A percentile compares a stretch with the other conserved stretches of the same genome.
Evolutionary conservation across 2,329 filamentous ascomycete genomes (phyloP).

Genomic region (Rhynchosporium agropyri): DNA sequence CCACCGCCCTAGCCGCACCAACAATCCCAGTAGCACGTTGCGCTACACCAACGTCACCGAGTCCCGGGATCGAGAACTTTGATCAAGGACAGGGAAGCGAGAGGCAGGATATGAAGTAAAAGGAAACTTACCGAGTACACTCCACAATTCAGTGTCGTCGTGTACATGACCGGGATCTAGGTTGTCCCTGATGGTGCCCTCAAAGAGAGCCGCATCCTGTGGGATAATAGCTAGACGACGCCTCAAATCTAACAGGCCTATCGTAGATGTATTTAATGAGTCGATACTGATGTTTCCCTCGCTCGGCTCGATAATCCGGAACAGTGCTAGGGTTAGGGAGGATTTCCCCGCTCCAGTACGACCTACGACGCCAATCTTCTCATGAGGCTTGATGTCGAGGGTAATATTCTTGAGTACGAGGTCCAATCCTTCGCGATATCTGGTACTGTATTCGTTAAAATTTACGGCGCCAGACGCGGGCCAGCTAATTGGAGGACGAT

Average conservation of each 20-base stretch:
- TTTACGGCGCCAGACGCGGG: constrained; percentile 84
- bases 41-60: constrained; percentile 4
- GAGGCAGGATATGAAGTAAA: not conserved
- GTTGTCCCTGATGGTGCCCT: constrained; percentile 91
- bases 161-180: constrained; percentile 93
- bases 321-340: constrained; percentile 87
- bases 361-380: constrained; percentile 97
- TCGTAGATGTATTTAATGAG: constrained; percentile 82
- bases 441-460: constrained; percentile 92
- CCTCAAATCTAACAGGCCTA: constrained; percentile 86
- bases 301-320: constrained; percentile 90
- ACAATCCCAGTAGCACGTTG: constrained; percentile 15
- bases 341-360: constrained; percentile 96
- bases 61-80: constrained; percentile 16
- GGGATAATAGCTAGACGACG: constrained; percentile 94
- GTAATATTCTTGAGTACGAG: constrained; percentile 92
- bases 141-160: constrained; percentile 97
- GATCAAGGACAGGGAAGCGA: constrained; percentile 8
- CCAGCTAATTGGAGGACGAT: constrained; percentile 87
- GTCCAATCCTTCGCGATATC: constrained; percentile 87
- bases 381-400: constrained; percentile 89
- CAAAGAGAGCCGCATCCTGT: constrained; percentile 94
- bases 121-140: constrained; percentile 73
- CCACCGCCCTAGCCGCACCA: constrained; percentile 29
- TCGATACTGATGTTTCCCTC: constrained; percentile 88